Evolutionary conservation across 139 green algal species (phyloP).

Genomic region (Penium margaritaceum): DNA sequence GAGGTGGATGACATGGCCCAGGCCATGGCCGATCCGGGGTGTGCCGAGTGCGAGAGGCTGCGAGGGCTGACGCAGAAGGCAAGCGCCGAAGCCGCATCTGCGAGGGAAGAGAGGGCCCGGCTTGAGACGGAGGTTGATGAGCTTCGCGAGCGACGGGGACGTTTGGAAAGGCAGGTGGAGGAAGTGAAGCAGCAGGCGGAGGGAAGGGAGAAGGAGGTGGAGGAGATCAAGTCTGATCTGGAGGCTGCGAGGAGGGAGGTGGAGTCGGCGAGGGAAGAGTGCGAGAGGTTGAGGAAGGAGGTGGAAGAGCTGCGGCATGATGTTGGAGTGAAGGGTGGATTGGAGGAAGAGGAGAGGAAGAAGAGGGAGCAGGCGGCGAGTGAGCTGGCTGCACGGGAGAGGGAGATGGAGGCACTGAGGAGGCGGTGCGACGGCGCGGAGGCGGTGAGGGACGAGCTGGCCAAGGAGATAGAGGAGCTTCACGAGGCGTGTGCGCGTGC

Average conservation of each 20-base stretch:
- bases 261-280: conserved; percentile 2
- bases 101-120: conserved; percentile 4
- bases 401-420: too few species aligned
- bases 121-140: conserved; percentile 11
- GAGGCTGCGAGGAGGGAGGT: background rate
- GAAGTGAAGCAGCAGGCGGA: background rate
- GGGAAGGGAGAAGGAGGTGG: background rate
- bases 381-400: too few species aligned
- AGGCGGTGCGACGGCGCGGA: background rate
- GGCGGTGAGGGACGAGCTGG: background rate
- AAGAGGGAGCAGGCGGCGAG: background rate
- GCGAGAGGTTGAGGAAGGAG: background rate
- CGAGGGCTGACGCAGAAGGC: too few species aligned
- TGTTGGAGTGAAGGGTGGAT: background rate
- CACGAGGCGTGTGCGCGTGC: too few species aligned
- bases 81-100: too few species aligned
- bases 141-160: background rate
- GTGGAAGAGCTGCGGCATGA: background rate
- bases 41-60: background rate
- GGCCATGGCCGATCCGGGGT: too few species aligned
- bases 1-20: too few species aligned
- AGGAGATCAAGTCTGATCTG: background rate
- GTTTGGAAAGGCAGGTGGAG: background rate
- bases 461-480: too few species aligned
- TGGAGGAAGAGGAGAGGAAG: too few species aligned